Percentiles rank a stretch among this genome's conserved stretches.
These are phyloP conservation scores for Ceratobasidium sp. DNA, from an alignment of 1,284 basidiomycete species.

Conservation along the genomic window DNA sequence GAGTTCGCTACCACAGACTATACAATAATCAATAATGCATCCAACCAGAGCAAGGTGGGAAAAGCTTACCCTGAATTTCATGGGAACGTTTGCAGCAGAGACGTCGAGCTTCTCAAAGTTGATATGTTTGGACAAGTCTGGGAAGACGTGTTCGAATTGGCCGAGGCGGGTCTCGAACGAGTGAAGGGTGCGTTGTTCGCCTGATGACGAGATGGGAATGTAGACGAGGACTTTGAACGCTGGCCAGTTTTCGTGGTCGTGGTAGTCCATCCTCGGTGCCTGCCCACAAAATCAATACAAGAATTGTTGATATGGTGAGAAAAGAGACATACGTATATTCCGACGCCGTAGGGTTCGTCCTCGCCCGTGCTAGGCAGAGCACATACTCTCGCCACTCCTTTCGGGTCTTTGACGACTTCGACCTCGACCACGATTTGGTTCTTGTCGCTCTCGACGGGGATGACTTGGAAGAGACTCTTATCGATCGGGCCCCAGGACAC, in stretches of 20 bases:
- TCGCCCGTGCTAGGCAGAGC: conserved; percentile 22
- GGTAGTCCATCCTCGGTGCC: neutral
- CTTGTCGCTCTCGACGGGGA: conserved; percentile 35
- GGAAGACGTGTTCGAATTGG: conserved; percentile 35
- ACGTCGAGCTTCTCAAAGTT: conserved; percentile 2
- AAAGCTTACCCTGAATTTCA: neutral
- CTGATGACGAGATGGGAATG: neutral
- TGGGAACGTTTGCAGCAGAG: conserved; percentile 26
- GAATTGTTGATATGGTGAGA: neutral
- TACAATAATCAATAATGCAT: no score
- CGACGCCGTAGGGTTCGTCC: conserved; percentile 25
- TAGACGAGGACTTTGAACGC: conserved; percentile 28
- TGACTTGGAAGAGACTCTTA: conserved; percentile 19
- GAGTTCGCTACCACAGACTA: conserved; percentile 11
- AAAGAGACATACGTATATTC: conserved; percentile 16
- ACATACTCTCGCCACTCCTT: conserved; percentile 18
- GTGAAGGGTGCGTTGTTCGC: neutral
- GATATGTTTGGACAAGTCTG: conserved; percentile 13
- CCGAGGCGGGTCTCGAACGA: conserved; percentile 32
- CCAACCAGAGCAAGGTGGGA: neutral
- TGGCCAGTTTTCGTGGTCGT: neutral
- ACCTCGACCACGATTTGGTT: conserved; percentile 31
- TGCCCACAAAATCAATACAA: neutral
- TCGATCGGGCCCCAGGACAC: conserved; percentile 32
- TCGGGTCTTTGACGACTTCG: conserved; percentile 26